These are phyloP conservation scores for Sporothrix globosa DNA, from an alignment of 2,329 filamentous ascomycete species.

Conservation along the genomic window DNA sequence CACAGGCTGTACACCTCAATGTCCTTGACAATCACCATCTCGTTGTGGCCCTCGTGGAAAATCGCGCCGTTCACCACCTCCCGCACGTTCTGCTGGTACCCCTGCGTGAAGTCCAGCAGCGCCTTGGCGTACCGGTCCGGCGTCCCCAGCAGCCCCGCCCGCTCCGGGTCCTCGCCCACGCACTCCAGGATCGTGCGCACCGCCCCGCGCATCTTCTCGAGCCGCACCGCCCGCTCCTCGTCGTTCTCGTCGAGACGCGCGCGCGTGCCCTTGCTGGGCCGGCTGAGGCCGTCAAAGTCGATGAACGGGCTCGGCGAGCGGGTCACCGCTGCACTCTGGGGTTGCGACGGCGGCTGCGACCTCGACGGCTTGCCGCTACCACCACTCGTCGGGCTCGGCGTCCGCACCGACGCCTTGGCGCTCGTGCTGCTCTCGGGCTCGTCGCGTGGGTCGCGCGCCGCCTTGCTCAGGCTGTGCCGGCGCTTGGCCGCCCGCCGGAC, in stretches of 20 bases:
- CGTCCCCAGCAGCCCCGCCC: slow-evolving; percentile 66
- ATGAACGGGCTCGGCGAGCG: slow-evolving; percentile 30
- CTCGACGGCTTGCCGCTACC: not conserved
- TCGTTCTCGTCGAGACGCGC: slow-evolving; percentile 61
- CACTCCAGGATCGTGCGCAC: slow-evolving; percentile 70
- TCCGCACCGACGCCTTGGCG: not conserved
- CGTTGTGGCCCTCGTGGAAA: slow-evolving; percentile 95
- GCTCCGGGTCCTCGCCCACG: slow-evolving; percentile 68
- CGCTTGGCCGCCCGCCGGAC: slow-evolving; percentile 21
- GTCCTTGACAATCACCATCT: slow-evolving; percentile 96
- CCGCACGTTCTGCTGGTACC: slow-evolving; percentile 90
- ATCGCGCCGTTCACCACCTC: slow-evolving; percentile 93
- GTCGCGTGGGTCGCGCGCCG: slow-evolving; percentile 64
- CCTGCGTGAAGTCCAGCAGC: slow-evolving; percentile 93
- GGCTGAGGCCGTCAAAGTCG: slow-evolving; percentile 34
- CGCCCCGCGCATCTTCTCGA: slow-evolving; percentile 63
- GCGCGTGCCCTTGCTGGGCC: slow-evolving; percentile 60
- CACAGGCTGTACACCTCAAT: slow-evolving; percentile 94
- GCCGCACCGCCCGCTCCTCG: slow-evolving; percentile 54
- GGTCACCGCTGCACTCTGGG: not conserved
- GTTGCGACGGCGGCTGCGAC: not conserved
- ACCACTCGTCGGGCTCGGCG: not conserved
- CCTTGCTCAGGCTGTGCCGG: slow-evolving; percentile 57
- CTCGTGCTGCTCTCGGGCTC: slow-evolving; percentile 44
- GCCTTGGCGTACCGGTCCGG: slow-evolving; percentile 93